Base-by-base conservation (phyloP, 345 rosid species). In the Aurinia saxatilis region DNA sequence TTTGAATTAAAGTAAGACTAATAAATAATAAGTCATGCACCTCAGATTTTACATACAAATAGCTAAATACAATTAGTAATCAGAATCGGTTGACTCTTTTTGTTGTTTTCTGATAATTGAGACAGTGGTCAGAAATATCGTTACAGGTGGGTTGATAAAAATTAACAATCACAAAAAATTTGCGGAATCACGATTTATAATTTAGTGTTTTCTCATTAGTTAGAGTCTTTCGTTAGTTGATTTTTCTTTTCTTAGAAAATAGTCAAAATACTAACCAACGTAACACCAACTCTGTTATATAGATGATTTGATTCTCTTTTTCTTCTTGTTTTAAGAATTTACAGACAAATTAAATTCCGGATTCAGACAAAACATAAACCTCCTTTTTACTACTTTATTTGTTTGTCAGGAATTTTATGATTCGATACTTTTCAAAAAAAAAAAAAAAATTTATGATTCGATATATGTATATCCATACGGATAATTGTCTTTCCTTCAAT, bases 91-190 rank as follows among this genome's bases (percentile, higher is more conserved):
- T 62, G 68, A 54, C 74, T 62, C 57, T 62, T 61, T 53, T 70
- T 70, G 68, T 54, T 62, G 18, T 25, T 54, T 52, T 62, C 66
- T 70, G 51, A 70, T 70, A 10, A 61, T 69, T 61, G 68, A 53
- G 56, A 46, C 36, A 55, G 49, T 25, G 18, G 29, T 61, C 34
- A 45, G 25, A 40, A 53, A 17, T 45, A 55, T 60, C 47, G 35
- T 60, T 47, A 44, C 61, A 6, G 8, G 23, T 47, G 33, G 34
- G 6, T 38, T 13, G 10, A 14, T 17, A 3, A 27, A 27, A 27
- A 2, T 27, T 2, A 27, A 27, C 30, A 27, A 27, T 27, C 30
- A 27, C 30, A 2, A 27, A 2, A n/a, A 27, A 2, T 27, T 2
- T 27, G 30, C 6, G 30, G 30, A 27, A 1, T 27, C 30, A 5